A percentile compares a stretch with the other conserved stretches of the same genome.
These are phyloP conservation scores for Cymbopogon flexuosus DNA, from an alignment of 202 grass and related monocot genomes.

Conservation along the genomic window DNA sequence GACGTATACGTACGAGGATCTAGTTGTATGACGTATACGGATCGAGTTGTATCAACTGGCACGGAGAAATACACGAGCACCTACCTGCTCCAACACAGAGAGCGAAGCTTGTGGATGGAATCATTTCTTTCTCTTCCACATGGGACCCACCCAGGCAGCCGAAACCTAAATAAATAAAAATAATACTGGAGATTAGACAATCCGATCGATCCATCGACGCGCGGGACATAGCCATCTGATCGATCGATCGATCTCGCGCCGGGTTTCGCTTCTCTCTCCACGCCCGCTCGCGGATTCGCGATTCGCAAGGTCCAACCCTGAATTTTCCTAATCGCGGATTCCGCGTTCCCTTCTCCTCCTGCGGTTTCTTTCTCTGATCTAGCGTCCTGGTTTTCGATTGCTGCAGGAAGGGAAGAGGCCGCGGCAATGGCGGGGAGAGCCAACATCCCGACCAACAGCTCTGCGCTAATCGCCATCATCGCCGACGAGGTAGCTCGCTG, in stretches of 20 bases:
- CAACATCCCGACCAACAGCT: slow-evolving; percentile 58
- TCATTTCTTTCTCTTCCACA: neutral
- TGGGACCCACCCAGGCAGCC: neutral
- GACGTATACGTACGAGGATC: too few species aligned
- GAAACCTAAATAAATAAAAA: neutral
- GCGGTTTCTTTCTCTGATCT: neutral
- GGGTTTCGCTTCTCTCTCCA: neutral
- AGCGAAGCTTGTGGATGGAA: too few species aligned
- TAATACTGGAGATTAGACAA: neutral
- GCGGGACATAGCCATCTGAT: neutral
- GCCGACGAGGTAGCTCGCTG: slow-evolving; percentile 59
- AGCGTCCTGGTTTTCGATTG: neutral
- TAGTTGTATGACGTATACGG: too few species aligned
- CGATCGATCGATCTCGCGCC: neutral
- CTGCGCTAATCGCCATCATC: slow-evolving; percentile 73
- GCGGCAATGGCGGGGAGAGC: slow-evolving; percentile 51
- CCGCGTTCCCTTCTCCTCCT: neutral
- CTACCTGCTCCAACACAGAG: too few species aligned
- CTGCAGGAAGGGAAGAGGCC: neutral
- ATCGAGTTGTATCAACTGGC: too few species aligned
- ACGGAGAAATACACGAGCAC: too few species aligned
- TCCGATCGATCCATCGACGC: neutral
- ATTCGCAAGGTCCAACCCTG: neutral
- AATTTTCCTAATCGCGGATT: neutral
- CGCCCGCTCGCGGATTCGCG: neutral